Base-by-base conservation (phyloP, 2,329 filamentous ascomycete species). In the Leptoxyphium fumago region DNA sequence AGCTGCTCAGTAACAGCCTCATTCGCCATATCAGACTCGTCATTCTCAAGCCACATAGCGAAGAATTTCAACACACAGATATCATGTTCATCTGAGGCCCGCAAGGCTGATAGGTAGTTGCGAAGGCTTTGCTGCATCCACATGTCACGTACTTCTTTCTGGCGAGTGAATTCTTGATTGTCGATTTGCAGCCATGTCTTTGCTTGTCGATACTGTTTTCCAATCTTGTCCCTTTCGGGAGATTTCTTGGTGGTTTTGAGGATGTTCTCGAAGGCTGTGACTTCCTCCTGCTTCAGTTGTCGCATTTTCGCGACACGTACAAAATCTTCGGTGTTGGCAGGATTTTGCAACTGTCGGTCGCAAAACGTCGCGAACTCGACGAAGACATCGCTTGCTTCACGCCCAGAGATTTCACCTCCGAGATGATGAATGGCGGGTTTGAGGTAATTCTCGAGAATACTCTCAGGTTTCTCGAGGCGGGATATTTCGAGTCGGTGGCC, bases 341-440 rank as follows among this genome's bases (percentile, higher is more conserved):
- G 75, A 56, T 89, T 89, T 55, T 94, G 84, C 9, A 98, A 70
- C 60, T 98, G 91, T 55, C 87, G 80, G 59, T 98, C 89, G 56
- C 93, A 98, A 60, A 98, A 98, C 42, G 80, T 75, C 21, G 93
- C 91, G 61, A 96, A 96, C 55, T 94, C 85, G 59, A 95, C 87
- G 55, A 87, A 95, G 1, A 96, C 91, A 51, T 85, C 75, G 1
- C 88, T 87, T 2, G 88, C 84, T 47, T 89, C 84, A 39, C 74
- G 70, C 1, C 83, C 82, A 43, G 78, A 72, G 5, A 66, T 73
- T 39, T 75, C 73, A 1, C 78, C 79, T 53, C 77, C 82, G 7
- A 98, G 69, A 56, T 93, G 84, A 51, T 79, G 80, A 26, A 96
- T 78, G 0, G 91, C 88, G 17, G 85, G 84, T 44, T 82, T 75